Conservation (phyloP, 129 eudicot species). For the Tagetes patula region DNA sequence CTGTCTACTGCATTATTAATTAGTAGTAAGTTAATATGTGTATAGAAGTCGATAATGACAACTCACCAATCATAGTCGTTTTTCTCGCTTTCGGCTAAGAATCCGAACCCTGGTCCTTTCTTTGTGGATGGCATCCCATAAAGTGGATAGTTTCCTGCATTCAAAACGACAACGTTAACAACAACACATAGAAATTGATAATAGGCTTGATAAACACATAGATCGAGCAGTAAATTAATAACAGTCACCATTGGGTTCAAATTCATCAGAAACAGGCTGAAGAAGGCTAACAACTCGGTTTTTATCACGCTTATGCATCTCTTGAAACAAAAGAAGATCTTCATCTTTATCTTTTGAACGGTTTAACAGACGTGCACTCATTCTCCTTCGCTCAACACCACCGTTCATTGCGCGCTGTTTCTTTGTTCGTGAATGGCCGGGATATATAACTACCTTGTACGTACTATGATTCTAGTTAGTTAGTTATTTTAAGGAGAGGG, state of each 20-base stretch:
- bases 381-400: slow-evolving; percentile 25
- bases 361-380: slow-evolving; percentile 32
- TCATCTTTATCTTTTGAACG: slow-evolving; percentile 57
- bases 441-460: neutral
- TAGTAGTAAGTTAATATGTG: too few relatives aligned
- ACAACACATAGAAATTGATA: neutral
- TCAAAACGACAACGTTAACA: slow-evolving; percentile 1
- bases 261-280: slow-evolving; percentile 76
- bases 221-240: neutral
- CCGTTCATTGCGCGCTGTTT: slow-evolving; percentile 35
- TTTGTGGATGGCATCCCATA: slow-evolving; percentile 54
- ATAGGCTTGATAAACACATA: neutral
- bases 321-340: slow-evolving; percentile 61
- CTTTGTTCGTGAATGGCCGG: neutral
- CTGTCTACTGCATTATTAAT: too few relatives aligned
- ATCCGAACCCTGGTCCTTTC: slow-evolving; percentile 51
- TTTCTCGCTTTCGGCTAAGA: slow-evolving; percentile 58
- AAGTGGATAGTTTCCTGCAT: slow-evolving; percentile 58
- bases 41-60: neutral
- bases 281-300: slow-evolving; percentile 58
- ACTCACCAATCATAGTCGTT: slow-evolving; percentile 73
- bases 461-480: slow-evolving; percentile 6
- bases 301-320: slow-evolving; percentile 64
- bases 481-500: slow-evolving; percentile 12
- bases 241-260: slow-evolving; percentile 60